Evolutionary conservation across 768 basidiomycete genomes (phyloP), one percentile per base, ranked within the genome.

Genomic region (Suillus variegatus): DNA sequence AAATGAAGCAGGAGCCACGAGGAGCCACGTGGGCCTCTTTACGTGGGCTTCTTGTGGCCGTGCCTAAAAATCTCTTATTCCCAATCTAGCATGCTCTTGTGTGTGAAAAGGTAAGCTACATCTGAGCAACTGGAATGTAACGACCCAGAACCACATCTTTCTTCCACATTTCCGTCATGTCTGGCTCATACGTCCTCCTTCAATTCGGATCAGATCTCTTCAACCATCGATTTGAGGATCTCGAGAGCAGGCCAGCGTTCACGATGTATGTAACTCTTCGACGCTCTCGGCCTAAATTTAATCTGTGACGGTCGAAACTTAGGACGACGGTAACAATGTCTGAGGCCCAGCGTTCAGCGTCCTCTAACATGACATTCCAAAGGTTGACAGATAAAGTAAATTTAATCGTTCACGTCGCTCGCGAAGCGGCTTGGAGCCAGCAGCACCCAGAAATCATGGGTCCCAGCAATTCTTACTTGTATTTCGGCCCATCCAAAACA

Each of bases 391-490:
- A 64, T n/a, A 80, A 77, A 60, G 87, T 89, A 25, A 91, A 90
- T 75, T 76, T 83, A 35, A 82, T 92, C 66, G 81, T 91, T 66
- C 83, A 86, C 67, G 77, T 93, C 62, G 82, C 83, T 47, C 86
- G 92, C 20, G 89, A 93, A 70, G 74, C 81, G 0, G 80, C 78
- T 25, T 93, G 92, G 91, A 80, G 85, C 28, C 82, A 86, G 69
- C 87, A 86, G 63, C 87, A 91, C 71, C 85, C 86, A 28, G 82
- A 79, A 56, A 87, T 92, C 67, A 88, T 92, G 87, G 92, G 92
- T n/a, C 92, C 92, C n/a, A 85, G 82, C 65, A 89, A 85, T 47
- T 86, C 92, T 6, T 91, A 83, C 73, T 84, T 92, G 66, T 93
- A 91, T 71, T 86, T 93, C 65, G 92, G 92, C 1, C 90, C 92